Base-by-base conservation (phyloP, 208 protist species). In the Acanthamoeba healyi region DNA sequence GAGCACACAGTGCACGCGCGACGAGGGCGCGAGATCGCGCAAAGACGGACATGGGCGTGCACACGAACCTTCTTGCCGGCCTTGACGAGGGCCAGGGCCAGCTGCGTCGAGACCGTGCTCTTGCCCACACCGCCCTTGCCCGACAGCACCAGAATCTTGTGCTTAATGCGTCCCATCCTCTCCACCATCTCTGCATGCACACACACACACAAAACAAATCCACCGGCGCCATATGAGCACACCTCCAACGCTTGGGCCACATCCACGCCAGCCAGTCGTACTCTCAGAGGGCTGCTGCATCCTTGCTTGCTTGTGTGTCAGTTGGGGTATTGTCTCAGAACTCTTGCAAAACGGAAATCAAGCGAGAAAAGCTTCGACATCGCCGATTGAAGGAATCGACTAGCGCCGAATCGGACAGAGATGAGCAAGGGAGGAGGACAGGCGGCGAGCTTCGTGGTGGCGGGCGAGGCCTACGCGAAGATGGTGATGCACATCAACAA, bases 61-160 rank as follows among this genome's bases (percentile, higher is more conserved):
- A n/a, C 3, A 26, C 5, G 26, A 9, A 67, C 61, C 29, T 36
- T 67, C 61, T 91, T 34, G 17, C 84, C 26, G 14, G 56, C 58
- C 17, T 67, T 67, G n/a, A 67, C 61, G 2, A 91, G 54, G 19
- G 84, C 84, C 9, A 91, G n/a, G 15, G 84, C 84, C 29, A 91
- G 12, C 34, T 91, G 49, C 2, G 84, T 36, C 0, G 84, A 26
- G 3, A 91, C 84, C 5, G 56, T 91, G 56, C n/a, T 44, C 56
- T 91, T 91, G 84, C 84, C 84, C 36, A 91, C 84, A 24, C 84
- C 84, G 34, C 84, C 84, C 36, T 91, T 91, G 34, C 84, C 84
- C 5, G 84, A 91, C 0, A 91, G 54, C 1, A 91, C 84, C 19
- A 91, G 42, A 38, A 91, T 91, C 56, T 91, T 91, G 17, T 67